These are phyloP conservation scores for Solanum hybrid DNA, from an alignment of 305 asterid genomes.

Conservation along the genomic window DNA sequence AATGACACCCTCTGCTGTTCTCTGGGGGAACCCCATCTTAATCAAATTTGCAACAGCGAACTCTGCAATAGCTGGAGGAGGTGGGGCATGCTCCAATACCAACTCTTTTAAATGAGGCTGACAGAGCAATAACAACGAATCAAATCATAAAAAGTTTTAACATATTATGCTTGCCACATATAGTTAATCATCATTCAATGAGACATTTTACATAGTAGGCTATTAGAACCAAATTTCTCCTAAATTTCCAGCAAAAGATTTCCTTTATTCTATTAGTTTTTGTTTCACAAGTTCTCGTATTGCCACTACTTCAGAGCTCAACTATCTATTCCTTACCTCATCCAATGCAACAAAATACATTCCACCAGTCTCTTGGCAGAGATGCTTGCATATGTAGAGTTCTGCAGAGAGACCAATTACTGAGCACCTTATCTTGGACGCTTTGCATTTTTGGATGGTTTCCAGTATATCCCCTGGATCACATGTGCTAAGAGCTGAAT, in stretches of 20 bases:
- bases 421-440: constrained; percentile 75
- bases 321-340: constrained; percentile 58
- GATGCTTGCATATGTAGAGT: constrained; percentile 78
- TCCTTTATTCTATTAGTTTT: neutral
- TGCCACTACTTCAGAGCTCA: neutral
- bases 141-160: neutral
- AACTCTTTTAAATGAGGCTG: constrained; percentile 81
- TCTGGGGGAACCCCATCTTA: constrained; percentile 64
- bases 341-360: constrained; percentile 68
- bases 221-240: neutral
- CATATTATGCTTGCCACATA: neutral
- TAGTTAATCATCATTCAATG: neutral
- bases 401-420: constrained; percentile 89
- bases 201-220: neutral
- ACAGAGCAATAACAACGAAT: constrained; percentile 15
- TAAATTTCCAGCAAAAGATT: neutral
- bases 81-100: constrained; percentile 86
- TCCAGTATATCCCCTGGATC: constrained; percentile 85
- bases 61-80: constrained; percentile 96
- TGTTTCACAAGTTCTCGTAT: neutral
- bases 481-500: constrained; percentile 86
- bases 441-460: constrained; percentile 77
- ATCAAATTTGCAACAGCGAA: constrained; percentile 84
- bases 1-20: constrained; percentile 87
- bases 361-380: constrained; percentile 94